phyloP scores from a whole-genome alignment of 2,329 filamentous ascomycete species.

The Scedosporium apiospermum region DNA sequence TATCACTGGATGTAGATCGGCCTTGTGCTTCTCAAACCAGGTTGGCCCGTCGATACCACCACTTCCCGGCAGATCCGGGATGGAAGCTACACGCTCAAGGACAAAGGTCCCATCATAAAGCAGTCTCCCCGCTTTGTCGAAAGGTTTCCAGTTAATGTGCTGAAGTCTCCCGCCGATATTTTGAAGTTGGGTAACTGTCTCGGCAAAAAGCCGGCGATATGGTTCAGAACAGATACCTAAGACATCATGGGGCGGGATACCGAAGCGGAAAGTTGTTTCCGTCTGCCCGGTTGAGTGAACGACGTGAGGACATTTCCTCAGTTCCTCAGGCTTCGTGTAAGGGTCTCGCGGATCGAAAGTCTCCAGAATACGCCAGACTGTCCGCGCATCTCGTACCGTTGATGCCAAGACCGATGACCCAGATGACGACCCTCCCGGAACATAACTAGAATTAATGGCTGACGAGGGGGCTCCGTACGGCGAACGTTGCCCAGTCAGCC shows the following conservation, averaged over 20 bases:
- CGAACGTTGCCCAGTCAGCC: slow-evolving; percentile 47
- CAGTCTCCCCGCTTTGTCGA: slow-evolving; percentile 42
- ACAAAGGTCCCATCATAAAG: slow-evolving; percentile 50
- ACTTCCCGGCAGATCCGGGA: slow-evolving; percentile 13
- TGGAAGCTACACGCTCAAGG: slow-evolving; percentile 45
- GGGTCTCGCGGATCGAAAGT: slow-evolving; percentile 37
- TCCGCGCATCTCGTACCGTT: slow-evolving; percentile 38
- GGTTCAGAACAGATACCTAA: slow-evolving; percentile 31
- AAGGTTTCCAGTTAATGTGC: slow-evolving; percentile 35
- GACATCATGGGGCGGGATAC: slow-evolving; percentile 31
- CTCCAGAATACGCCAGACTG: slow-evolving; percentile 37
- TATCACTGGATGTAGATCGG: slow-evolving; percentile 34
- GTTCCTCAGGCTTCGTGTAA: slow-evolving; percentile 42
- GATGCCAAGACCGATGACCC: slow-evolving; percentile 43
- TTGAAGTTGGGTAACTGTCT: slow-evolving; percentile 26
- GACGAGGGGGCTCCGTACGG: slow-evolving; percentile 43
- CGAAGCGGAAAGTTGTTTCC: slow-evolving; percentile 32
- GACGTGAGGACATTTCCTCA: slow-evolving; percentile 34
- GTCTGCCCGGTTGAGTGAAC: not conserved
- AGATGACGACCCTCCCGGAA: slow-evolving; percentile 42
- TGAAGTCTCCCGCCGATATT: slow-evolving; percentile 30
- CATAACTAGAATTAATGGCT: slow-evolving; percentile 18
- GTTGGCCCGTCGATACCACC: slow-evolving; percentile 16
- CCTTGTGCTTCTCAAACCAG: slow-evolving; percentile 24
- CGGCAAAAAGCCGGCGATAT: slow-evolving; percentile 27